A percentile compares a stretch with the other conserved stretches of the same genome.
Evolutionary conservation across 2,329 filamentous ascomycete species (phyloP).

Genomic region (Orbilia javanica): DNA sequence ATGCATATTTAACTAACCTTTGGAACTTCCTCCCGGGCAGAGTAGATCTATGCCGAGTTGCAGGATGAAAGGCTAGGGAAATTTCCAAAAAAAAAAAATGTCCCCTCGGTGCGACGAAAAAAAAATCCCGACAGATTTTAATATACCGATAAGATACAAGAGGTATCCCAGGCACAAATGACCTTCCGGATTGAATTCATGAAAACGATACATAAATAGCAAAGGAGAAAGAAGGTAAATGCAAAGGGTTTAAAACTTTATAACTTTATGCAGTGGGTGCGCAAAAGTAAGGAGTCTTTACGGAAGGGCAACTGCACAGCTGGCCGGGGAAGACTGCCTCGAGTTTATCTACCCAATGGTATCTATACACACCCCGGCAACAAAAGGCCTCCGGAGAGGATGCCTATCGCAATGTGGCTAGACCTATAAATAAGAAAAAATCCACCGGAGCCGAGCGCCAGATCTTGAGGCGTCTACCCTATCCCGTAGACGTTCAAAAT

Average conservation of each 20-base stretch:
- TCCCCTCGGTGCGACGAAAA: too few species aligned
- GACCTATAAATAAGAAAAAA: constrained; percentile 15
- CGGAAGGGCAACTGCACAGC: not conserved
- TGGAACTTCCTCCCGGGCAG: constrained; percentile 10
- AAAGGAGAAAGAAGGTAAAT: not conserved
- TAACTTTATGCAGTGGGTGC: not conserved
- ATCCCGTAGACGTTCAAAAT: not conserved
- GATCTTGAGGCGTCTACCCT: constrained; percentile 12
- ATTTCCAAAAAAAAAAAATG: not conserved
- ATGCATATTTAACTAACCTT: constrained; percentile 12
- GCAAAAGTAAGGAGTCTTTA: constrained; percentile 18
- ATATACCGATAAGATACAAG: not conserved
- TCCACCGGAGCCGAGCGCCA: constrained; percentile 8
- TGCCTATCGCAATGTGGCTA: not conserved
- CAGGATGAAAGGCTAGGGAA: not conserved
- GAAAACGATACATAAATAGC: constrained; percentile 2
- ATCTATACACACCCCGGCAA: not conserved
- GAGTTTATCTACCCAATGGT: not conserved
- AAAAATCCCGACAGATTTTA: too few species aligned
- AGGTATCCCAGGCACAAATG: not conserved
- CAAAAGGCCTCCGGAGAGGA: not conserved
- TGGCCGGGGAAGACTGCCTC: not conserved
- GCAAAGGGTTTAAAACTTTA: not conserved
- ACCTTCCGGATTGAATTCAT: constrained; percentile 19
- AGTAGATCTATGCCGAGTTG: constrained; percentile 9